Percentiles rank a stretch among this genome's conserved stretches.
Conservation (phyloP, 108 stramenopile genomes). For the Cyclotella baltica region DNA sequence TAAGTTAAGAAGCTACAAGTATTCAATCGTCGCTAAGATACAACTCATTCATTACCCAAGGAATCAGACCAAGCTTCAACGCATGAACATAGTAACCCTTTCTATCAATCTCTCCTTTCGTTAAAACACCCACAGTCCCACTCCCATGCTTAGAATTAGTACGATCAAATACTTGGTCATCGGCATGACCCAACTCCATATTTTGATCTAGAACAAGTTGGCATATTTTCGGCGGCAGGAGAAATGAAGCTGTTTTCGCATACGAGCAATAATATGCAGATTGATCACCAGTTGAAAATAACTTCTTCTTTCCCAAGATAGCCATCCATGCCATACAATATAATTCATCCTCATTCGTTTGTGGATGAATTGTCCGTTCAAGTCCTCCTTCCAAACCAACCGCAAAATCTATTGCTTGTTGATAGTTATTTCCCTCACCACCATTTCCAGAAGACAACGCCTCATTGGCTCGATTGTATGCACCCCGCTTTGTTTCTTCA, state of each 20-base stretch:
- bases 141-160: constrained; percentile 78
- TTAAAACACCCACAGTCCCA: constrained; percentile 90
- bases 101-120: constrained; percentile 82
- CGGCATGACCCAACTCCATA: constrained; percentile 94
- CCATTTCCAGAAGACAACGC: constrained; percentile 61
- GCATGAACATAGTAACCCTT: constrained; percentile 90
- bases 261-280: constrained; percentile 38
- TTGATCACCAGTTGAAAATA: constrained; percentile 10
- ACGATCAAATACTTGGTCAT: constrained; percentile 81
- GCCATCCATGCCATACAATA: constrained; percentile 96
- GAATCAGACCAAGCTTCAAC: constrained; percentile 77
- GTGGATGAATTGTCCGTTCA: constrained; percentile 49
- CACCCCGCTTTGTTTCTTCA: constrained; percentile 82
- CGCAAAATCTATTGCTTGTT: constrained; percentile 63
- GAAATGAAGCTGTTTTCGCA: constrained; percentile 85
- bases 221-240: constrained; percentile 75
- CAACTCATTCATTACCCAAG: constrained; percentile 80
- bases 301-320: constrained; percentile 64
- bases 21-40: too few relatives aligned
- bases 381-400: constrained; percentile 96
- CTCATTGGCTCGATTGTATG: constrained; percentile 78
- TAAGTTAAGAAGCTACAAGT: too few relatives aligned
- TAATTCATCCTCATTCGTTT: constrained; percentile 43
- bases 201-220: constrained; percentile 63
- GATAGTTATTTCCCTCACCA: constrained; percentile 19